Percentiles rank a stretch among this genome's conserved stretches.
Evolutionary conservation across 2,329 filamentous ascomycete species (phyloP).

Genomic region (Fusarium sterilihyphosum): DNA sequence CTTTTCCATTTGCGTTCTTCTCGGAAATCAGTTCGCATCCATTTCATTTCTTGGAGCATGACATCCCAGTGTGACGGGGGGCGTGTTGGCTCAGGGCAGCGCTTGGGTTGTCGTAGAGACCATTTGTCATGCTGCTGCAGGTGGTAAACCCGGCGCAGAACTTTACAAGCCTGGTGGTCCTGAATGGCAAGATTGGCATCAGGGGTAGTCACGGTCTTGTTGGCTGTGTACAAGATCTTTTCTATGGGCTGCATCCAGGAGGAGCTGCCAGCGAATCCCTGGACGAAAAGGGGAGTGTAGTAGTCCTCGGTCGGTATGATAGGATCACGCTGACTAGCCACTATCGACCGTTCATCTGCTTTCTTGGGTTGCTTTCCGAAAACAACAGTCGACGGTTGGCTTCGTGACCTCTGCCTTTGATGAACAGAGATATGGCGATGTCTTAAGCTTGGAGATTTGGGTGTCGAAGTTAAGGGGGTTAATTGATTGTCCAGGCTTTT

Average conservation of each 20-base stretch:
- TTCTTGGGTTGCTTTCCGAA: slow-evolving; percentile 75
- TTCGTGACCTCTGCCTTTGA: slow-evolving; percentile 67
- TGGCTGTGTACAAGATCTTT: slow-evolving; percentile 80
- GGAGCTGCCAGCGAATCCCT: slow-evolving; percentile 64
- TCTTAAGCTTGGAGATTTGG: slow-evolving; percentile 53
- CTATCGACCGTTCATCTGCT: slow-evolving; percentile 57
- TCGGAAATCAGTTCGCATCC: slow-evolving; percentile 96
- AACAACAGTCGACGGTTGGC: slow-evolving; percentile 77
- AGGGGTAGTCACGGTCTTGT: slow-evolving; percentile 88
- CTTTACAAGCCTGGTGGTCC: slow-evolving; percentile 87
- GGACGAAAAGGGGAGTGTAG: slow-evolving; percentile 70
- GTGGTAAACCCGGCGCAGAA: slow-evolving; percentile 87
- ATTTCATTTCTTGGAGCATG: slow-evolving; percentile 90
- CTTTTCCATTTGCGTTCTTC: slow-evolving; percentile 96
- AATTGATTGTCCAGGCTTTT: slow-evolving; percentile 49
- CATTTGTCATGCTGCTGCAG: slow-evolving; percentile 92
- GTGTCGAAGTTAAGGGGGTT: slow-evolving; percentile 55
- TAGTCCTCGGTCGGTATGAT: slow-evolving; percentile 67
- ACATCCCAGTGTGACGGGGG: slow-evolving; percentile 86
- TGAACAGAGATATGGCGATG: slow-evolving; percentile 48
- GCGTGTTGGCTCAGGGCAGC: slow-evolving; percentile 81
- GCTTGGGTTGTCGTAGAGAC: slow-evolving; percentile 89
- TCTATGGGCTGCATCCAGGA: slow-evolving; percentile 72
- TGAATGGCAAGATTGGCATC: slow-evolving; percentile 86
- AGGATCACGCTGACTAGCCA: slow-evolving; percentile 53